These are phyloP conservation scores for Trichoderma sp. DNA, from an alignment of 2,329 filamentous ascomycete species.

Conservation along the genomic window DNA sequence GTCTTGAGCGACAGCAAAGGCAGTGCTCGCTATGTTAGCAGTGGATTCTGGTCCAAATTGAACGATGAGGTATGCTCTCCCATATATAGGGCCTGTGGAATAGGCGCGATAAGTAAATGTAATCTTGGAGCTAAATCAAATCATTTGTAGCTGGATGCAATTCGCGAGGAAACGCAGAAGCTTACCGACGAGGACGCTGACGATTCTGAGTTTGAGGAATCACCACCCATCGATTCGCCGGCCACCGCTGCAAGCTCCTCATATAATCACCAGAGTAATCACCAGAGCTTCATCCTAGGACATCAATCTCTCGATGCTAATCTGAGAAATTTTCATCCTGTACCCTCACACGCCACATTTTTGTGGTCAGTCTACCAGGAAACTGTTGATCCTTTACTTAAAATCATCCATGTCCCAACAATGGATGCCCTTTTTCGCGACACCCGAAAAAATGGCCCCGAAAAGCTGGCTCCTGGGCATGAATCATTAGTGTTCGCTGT, in stretches of 20 bases:
- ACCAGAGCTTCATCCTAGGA: constrained; percentile 74
- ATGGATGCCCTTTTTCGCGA: constrained; percentile 64
- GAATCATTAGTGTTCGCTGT: constrained; percentile 68
- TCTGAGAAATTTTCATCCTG: constrained; percentile 65
- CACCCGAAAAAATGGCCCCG: constrained; percentile 59
- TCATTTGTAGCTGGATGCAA: constrained; percentile 41
- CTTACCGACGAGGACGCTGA: constrained; percentile 51
- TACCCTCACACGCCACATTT: constrained; percentile 65
- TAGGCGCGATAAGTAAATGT: neutral
- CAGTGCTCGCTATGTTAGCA: constrained; percentile 74
- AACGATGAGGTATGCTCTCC: constrained; percentile 66
- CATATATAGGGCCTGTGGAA: too few species aligned
- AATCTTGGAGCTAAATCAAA: neutral
- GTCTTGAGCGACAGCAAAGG: constrained; percentile 71
- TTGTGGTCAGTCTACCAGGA: constrained; percentile 74
- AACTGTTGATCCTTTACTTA: constrained; percentile 74
- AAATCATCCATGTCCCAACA: constrained; percentile 71
- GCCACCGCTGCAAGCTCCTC: constrained; percentile 39
- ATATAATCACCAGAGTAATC: constrained; percentile 68
- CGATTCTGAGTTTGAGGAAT: constrained; percentile 64
- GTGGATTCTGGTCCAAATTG: constrained; percentile 75
- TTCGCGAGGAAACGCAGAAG: constrained; percentile 55
- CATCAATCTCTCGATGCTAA: constrained; percentile 73
- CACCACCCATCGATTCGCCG: constrained; percentile 50
- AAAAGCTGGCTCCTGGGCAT: constrained; percentile 58